Evolutionary conservation across 2,329 filamentous ascomycete species (phyloP).

Genomic region (Periconia sp.): DNA sequence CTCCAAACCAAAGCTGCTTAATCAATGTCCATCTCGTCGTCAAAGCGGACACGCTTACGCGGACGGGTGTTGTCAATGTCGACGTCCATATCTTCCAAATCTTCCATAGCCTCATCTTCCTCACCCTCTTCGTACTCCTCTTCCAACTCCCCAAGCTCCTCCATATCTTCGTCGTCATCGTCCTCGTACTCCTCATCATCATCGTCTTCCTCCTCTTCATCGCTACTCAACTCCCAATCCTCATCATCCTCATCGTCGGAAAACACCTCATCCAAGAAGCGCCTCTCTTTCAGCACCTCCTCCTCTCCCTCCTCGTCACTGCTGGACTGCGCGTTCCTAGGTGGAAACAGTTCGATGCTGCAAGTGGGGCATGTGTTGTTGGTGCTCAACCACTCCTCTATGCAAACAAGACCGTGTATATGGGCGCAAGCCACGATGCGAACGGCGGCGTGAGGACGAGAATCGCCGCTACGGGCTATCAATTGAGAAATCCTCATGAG

Average conservation of each 20-base stretch:
- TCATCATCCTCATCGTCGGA: no score
- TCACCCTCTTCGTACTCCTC: neutral
- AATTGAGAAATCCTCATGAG: neutral
- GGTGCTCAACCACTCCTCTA: neutral
- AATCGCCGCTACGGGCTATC: neutral
- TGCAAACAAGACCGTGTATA: neutral
- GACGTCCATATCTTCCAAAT: neutral
- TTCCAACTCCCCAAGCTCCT: no score
- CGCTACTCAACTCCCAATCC: slow-evolving; percentile 18
- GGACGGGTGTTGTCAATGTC: neutral
- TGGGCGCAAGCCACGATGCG: neutral
- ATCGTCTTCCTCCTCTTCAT: slow-evolving; percentile 17
- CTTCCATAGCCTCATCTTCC: neutral
- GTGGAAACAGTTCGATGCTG: neutral
- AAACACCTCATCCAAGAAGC: no score
- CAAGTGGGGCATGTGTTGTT: neutral
- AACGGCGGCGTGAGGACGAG: neutral
- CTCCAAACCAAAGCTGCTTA: neutral
- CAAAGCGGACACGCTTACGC: neutral
- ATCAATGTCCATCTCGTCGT: neutral
- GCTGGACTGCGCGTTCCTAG: neutral
- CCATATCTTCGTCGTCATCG: neutral
- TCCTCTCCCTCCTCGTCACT: slow-evolving; percentile 14
- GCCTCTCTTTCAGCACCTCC: slow-evolving; percentile 7
- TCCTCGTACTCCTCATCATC: slow-evolving; percentile 4